Base-by-base conservation (phyloP, 345 rosid genomes). In the Rhizophora mangle region DNA sequence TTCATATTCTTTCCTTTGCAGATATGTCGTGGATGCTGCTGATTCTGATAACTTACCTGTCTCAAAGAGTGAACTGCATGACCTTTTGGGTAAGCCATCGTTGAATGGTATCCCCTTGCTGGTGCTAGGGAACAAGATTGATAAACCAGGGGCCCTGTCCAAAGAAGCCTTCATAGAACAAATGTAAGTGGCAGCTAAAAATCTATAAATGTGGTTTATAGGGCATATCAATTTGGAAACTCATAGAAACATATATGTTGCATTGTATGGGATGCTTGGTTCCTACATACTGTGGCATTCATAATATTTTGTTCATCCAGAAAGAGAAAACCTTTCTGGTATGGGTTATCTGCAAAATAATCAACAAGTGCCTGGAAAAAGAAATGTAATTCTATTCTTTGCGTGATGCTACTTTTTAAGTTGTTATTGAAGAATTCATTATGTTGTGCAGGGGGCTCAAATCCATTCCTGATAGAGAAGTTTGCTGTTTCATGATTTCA, bases 71-170 rank as follows among this genome's bases (percentile, higher is more conserved):
- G 95, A 89, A 76, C 89, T 89, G 34, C 91, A 89, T 64, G 95
- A 89, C 78, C 76, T 87, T 72, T 68, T 89, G 76, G 82, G 91
- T 72, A 89, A 89, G 67, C 66, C 88, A 43, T 89, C 95, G 2
- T 79, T 89, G 60, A 76, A 74, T 52, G 86, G 89, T 30, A 89
- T 89, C 64, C 95, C 91, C 64, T 72, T 89, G 66, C 69, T 89
- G 77, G 91, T 89, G 31, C 84, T 89, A 21, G 95, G 91, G 13
- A 89, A 85, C 85, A 89, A 89, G 83, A 85, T 84, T 51, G 95
- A 89, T 82, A 89, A 83, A 73, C 82, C 78, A 32, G 88, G 83
- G 78, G 87, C 89, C 60, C 64, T 89, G 71, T 82, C 89, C 29
- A 85, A 84, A 72, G 81, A 87, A 65, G 79, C 67, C 49, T 78